These are phyloP conservation scores for Fusarium fujikuroi DNA, from an alignment of 2,329 filamentous ascomycete species.

Conservation along the genomic window DNA sequence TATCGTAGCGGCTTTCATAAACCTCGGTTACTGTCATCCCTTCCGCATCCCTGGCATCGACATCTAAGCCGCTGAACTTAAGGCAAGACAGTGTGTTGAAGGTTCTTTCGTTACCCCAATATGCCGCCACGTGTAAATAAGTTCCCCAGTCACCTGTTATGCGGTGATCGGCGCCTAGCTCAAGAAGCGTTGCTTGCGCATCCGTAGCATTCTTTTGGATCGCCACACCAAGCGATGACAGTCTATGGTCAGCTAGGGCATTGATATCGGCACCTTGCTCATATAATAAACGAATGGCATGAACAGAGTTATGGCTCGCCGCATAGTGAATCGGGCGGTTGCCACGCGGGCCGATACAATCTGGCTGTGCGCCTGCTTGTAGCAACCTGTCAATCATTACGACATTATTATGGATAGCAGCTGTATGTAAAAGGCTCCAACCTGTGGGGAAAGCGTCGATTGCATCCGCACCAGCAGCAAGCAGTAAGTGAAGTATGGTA, in stretches of 20 bases:
- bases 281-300: rapidly evolving
- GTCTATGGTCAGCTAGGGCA: rapidly evolving
- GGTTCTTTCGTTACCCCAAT: neutral
- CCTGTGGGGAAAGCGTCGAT: rapidly evolving
- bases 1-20: neutral
- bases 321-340: neutral
- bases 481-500: rapidly evolving
- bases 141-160: neutral
- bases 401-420: neutral
- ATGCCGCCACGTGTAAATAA: neutral
- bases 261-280: neutral
- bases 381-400: neutral
- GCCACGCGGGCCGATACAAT: neutral
- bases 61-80: neutral
- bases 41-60: neutral
- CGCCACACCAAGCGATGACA: neutral
- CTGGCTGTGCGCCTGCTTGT: neutral
- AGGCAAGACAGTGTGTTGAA: neutral
- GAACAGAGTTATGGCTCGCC: neutral
- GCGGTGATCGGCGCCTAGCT: neutral
- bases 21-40: neutral
- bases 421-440: neutral
- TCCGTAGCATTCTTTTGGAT: neutral
- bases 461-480: rapidly evolving
- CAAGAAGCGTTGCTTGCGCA: rapidly evolving